Base-by-base conservation (phyloP, 768 basidiomycete species). In the Suillus brevipes region DNA sequence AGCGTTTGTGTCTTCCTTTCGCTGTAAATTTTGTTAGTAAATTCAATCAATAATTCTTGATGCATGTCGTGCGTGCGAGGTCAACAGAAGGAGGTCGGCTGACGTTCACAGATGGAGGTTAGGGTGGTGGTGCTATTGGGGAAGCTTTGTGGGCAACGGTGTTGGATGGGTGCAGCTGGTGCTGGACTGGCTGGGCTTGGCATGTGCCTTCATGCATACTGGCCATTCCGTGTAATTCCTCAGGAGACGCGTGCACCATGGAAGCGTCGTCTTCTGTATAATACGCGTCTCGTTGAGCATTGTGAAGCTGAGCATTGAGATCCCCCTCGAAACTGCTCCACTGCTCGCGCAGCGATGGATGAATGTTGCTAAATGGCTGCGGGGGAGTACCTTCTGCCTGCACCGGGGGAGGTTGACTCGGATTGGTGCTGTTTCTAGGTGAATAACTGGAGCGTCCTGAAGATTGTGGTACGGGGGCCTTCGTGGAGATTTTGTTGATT, bases 401-500 rank as follows among this genome's bases (percentile, higher is more conserved):
- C 13, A 45, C 53, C 18, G 62, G 57, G 49, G 61, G 67, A 25
- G 37, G 20, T n/a, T 58, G 52, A 36, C 65, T 25, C 16, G 61
- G 31, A 38, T 55, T 57, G 2, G 75, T 9, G 71, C 61, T 66
- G 56, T 2, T 68, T 64, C 63, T 67, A 71, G 57, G 52, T 57
- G 66, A 63, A 37, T 42, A 59, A 55, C 38, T 58, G 4, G 66
- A 50, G 25, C 60, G 58, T 10, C 65, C 42, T 53, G 66, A 63
- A 38, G 40, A 52, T 13, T 65, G 69, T 18, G 70, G 61, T 8
- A 72, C 68, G 6, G 78, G 64, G 1, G 72, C 70, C 64, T 84
- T 85, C 0, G 85, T 87, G 10, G 79, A 78, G 28, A 91, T 78
- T 0, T 85, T 89, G 65, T 89, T 85, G 12, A 87, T 90, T 70